A percentile compares a stretch with the other conserved stretches of the same genome.
Conservation (phyloP, 345 rosid species). For the Combretum micranthum region DNA sequence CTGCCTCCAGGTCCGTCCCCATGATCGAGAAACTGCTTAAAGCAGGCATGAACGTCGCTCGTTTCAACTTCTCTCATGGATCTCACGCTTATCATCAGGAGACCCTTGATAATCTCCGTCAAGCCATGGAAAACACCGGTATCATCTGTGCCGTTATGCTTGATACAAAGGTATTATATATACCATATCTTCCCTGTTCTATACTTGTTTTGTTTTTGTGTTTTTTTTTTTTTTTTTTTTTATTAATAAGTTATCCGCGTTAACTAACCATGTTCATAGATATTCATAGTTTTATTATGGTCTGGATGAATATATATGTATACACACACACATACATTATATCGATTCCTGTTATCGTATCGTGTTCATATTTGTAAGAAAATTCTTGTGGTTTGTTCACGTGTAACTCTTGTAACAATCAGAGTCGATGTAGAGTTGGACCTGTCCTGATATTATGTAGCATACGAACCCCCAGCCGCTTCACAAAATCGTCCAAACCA, state of each 20-base stretch:
- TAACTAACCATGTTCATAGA: not conserved
- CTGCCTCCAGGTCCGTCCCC: conserved; percentile 73
- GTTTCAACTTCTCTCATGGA: conserved; percentile 97
- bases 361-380: no score
- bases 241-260: conserved; percentile 11
- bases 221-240: not conserved
- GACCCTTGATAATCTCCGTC: conserved; percentile 79
- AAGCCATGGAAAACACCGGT: conserved; percentile 84
- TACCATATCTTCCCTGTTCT: not conserved
- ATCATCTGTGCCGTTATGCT: conserved; percentile 97
- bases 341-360: no score
- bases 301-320: no score
- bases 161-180: conserved; percentile 66
- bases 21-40: conserved; percentile 77
- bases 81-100: conserved; percentile 91
- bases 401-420: no score
- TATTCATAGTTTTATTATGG: no score
- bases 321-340: no score
- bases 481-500: no score
- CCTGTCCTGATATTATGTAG: no score
- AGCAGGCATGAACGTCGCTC: conserved; percentile 98
- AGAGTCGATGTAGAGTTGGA: no score
- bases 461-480: no score
- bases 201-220: not conserved
- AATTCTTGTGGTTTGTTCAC: no score